Evolutionary conservation across 768 basidiomycete species (phyloP).

Genomic region (Psilocybe subaeruginosa): DNA sequence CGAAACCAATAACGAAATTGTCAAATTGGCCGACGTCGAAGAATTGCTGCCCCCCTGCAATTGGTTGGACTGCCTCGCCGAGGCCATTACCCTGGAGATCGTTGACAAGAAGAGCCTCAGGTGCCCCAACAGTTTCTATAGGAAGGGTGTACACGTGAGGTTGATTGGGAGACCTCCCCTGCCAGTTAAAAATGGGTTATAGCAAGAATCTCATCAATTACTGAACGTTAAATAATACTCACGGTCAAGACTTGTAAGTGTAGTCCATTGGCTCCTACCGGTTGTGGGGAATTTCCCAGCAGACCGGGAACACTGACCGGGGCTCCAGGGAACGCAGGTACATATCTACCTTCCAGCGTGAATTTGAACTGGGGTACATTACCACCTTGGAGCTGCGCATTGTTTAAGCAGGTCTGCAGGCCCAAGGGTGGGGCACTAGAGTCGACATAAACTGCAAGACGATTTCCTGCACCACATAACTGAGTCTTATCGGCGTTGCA

Average conservation of each 20-base stretch:
- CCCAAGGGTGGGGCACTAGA: conserved; percentile 8
- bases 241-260: conserved; percentile 8
- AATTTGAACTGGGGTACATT: conserved; percentile 14
- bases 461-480: conserved; percentile 21
- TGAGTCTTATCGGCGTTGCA: conserved; percentile 16
- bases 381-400: conserved; percentile 3
- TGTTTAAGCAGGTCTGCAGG: conserved; percentile 13
- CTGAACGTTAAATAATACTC: not conserved
- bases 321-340: conserved; percentile 11
- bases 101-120: conserved; percentile 2
- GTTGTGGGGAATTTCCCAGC: conserved; percentile 4
- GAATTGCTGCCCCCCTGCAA: conserved; percentile 2
- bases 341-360: conserved; percentile 8
- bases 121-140: not conserved
- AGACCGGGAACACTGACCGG: conserved; percentile 5
- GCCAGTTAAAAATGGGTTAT: not conserved
- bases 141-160: conserved; percentile 8
- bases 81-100: conserved; percentile 3
- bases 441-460: conserved; percentile 20
- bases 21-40: conserved; percentile 5
- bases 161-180: conserved; percentile 6
- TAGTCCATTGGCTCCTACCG: not conserved
- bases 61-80: conserved; percentile 1
- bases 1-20: not conserved
- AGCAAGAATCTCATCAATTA: not conserved